Base-by-base conservation (phyloP, 805 yeast genomes). In the Starmerella stellata region DNA sequence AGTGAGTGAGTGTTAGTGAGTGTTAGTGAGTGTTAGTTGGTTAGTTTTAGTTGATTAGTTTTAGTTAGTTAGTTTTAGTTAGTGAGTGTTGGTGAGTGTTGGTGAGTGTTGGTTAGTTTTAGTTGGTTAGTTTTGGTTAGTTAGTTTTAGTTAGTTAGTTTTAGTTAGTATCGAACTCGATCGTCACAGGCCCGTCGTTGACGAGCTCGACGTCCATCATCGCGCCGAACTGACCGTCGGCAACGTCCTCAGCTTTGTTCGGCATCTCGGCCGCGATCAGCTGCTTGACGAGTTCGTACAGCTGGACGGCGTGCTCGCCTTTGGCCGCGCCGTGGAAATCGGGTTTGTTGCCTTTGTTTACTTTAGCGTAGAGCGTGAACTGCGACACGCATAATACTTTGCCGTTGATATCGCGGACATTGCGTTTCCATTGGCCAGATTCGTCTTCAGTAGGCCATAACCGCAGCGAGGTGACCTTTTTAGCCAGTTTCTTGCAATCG, bases 161-260 rank as follows among this genome's bases (percentile, higher is more conserved):
- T n/a, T n/a, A n/a, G n/a, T n/a, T 67, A 1, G 87, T 77, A 53
- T 85, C 95, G 61, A 78, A 69, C 17, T 75, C 69, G 24, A 87
- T 76, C 0, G 96, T 87, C 1, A 80, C 82, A 0, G 96, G 96
- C 1, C 96, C 96, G 51, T 87, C 95, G 52, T 90, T 90, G 13
- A 76, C 72, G 43, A 87, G 58, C 1, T 69, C 68, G 14, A 92
- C 95, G 45, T 81, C 93, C 98, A 90, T 90, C 94, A 87, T 80
- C 9, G 87, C 96, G 0, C 96, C 98, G 55, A 90, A 90, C 39
- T 71, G 64, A 2, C 98, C 98, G 50, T 85, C 95, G 45, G 75
- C 68, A 3, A 83, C 93, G 35, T 70, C 71, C 0, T 65, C 73
- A 1, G 63, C 67, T 0, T 79, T 79, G n/a, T 50, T 47, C 11